Base-by-base conservation (phyloP, 1,284 basidiomycete species). In the Peniophora sp. region DNA sequence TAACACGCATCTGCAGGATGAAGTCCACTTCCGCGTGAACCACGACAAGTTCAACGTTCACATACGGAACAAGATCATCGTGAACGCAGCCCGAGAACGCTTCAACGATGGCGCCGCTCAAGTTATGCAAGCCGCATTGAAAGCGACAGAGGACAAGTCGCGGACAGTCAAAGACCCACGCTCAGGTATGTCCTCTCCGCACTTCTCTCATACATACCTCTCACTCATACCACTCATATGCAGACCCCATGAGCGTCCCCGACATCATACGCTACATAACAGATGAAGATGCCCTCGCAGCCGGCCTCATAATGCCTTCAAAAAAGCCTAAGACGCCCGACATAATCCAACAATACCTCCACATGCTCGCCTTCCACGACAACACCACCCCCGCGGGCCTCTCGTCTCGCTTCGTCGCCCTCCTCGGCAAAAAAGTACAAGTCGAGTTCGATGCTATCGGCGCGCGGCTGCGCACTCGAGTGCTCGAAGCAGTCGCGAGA, bases 41-140 rank as follows among this genome's bases (percentile, higher is more conserved):
- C 88, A 85, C 61, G 88, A 95, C 58, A 87, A 83, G 57, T 96
- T 95, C 68, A 85, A 91, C 58, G 74, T 94, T 32, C 85, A 92
- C 59, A 83, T 97, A 47, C 86, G 96, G 34, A 95, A 97, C 66
- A 77, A 92, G 89, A 72, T 96, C 47, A 79, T 96, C 50, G 81
- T 85, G 55, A 72, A 74, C 46, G 85, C 88, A 11, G 88, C 81
- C 0, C 72, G 75, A 54, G 88, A 92, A 59, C 79, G 88, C 37
- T 95, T 80, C 68, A 96, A 96, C 57, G 69, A 75, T 20, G 75
- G 79, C 15, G 82, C 90, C 9, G 87, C 83, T 2, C 62, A 76
- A 3, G 85, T 95, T 1, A 68, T 95, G 55, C 78, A 76, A 50
- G 85, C 87, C 0, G 72, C 81, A 15, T 69, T 96, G 39, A 83